Evolutionary conservation across 495 filamentous ascomycete species (phyloP).

Genomic region (Cetradonia linearis): DNA sequence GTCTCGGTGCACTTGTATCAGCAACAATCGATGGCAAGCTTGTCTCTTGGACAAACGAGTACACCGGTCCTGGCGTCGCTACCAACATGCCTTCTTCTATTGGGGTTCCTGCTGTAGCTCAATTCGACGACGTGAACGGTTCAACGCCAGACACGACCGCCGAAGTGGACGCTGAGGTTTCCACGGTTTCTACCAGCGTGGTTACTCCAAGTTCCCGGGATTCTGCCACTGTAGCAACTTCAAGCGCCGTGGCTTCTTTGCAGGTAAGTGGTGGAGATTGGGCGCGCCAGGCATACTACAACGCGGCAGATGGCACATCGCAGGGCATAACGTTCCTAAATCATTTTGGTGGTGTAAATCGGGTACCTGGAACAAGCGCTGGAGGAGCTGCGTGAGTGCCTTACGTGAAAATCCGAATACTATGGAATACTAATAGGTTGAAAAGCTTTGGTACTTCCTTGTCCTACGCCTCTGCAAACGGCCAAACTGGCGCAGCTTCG

Average conservation of each 20-base stretch:
- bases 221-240: background rate
- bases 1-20: conserved; percentile 40
- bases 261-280: conserved; percentile 23
- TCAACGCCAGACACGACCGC: conserved; percentile 4
- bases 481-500: conserved; percentile 36
- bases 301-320: conserved; percentile 35
- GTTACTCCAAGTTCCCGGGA: background rate
- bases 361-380: conserved; percentile 21
- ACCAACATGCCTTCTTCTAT: conserved; percentile 1
- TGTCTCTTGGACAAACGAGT: conserved; percentile 48
- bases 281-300: conserved; percentile 45
- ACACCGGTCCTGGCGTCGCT: conserved; percentile 34
- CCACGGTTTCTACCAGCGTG: background rate
- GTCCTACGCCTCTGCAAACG: conserved; percentile 46
- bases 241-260: background rate
- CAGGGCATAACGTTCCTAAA: conserved; percentile 57
- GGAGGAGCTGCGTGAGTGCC: conserved; percentile 23
- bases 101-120: conserved; percentile 1
- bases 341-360: conserved; percentile 39
- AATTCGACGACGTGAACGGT: conserved; percentile 5
- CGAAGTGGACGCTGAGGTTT: background rate
- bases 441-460: conserved; percentile 54
- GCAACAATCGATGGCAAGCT: conserved; percentile 54
- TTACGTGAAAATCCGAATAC: background rate
- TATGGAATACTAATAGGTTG: background rate